These are phyloP conservation scores for Coniophora puteana DNA, from an alignment of 1,284 basidiomycete species.

Conservation along the genomic window DNA sequence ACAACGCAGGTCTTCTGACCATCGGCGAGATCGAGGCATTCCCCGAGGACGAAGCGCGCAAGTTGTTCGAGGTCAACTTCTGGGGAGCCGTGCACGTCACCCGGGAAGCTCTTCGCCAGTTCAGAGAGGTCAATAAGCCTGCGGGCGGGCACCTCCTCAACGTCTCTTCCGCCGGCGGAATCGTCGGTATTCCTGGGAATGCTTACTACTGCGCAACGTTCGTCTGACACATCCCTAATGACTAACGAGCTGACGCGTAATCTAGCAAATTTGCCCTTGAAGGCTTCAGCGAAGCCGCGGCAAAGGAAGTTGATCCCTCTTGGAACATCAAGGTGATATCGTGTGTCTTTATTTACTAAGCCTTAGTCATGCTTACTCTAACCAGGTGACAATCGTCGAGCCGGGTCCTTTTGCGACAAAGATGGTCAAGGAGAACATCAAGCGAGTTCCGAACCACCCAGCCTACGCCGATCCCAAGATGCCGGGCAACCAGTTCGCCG, in stretches of 20 bases:
- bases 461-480: conserved; percentile 14
- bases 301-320: neutral
- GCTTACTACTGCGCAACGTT: neutral
- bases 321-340: conserved; percentile 2
- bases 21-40: neutral
- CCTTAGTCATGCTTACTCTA: too few relatives aligned
- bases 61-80: conserved; percentile 24
- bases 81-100: conserved; percentile 23
- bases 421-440: conserved; percentile 1
- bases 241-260: too few relatives aligned
- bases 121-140: conserved; percentile 24
- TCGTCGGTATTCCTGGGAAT: neutral
- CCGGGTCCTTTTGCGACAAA: conserved; percentile 18
- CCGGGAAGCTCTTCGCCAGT: conserved; percentile 22
- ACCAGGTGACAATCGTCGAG: conserved; percentile 21
- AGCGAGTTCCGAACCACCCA: conserved; percentile 12
- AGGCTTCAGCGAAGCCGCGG: neutral
- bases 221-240: too few relatives aligned
- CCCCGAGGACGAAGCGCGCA: conserved; percentile 16
- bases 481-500: conserved; percentile 2
- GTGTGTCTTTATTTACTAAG: too few relatives aligned
- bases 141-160: neutral
- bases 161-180: neutral
- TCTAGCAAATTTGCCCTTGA: neutral
- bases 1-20: conserved; percentile 25